Conservation (phyloP, 179 eudicot species). For the Sideroxylon spinosum region DNA sequence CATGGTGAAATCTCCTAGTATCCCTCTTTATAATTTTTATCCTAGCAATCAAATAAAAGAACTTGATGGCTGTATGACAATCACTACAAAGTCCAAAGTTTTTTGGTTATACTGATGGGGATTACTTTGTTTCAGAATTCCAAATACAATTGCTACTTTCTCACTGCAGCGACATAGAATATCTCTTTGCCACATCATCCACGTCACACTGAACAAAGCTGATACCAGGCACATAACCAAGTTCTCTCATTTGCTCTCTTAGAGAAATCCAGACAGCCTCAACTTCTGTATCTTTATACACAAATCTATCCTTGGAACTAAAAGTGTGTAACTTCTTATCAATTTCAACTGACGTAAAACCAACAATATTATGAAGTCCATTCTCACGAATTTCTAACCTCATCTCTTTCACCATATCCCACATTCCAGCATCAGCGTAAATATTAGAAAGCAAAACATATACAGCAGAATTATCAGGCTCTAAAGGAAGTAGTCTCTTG, state of each 20-base stretch:
- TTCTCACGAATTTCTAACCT: slow-evolving; percentile 18
- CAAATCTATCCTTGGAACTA: slow-evolving; percentile 1
- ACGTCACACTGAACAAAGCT: slow-evolving; percentile 1
- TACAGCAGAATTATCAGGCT: slow-evolving; percentile 30
- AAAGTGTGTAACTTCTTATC: slow-evolving; percentile 10
- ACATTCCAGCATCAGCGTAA: slow-evolving; percentile 30
- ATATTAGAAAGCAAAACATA: slow-evolving; percentile 27
- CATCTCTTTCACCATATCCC: slow-evolving; percentile 25
- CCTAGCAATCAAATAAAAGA: not conserved
- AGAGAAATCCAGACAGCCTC: slow-evolving; percentile 13
- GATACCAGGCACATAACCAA: slow-evolving; percentile 8
- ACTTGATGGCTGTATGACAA: not conserved
- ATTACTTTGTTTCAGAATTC: not conserved
- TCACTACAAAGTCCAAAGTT: not conserved
- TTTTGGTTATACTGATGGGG: not conserved
- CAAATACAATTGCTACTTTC: not conserved
- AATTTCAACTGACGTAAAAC: slow-evolving; percentile 19
- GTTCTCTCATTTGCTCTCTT: slow-evolving; percentile 2
- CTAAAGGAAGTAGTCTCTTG: slow-evolving; percentile 23
- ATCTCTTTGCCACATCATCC: not conserved
- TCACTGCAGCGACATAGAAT: not conserved
- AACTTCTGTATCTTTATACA: not conserved
- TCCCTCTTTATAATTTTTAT: not conserved
- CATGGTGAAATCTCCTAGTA: not conserved
- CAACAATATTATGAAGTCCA: slow-evolving; percentile 16